Evolutionary conservation across 495 filamentous ascomycete species (phyloP).

Genomic region (Penicillium arizonense): DNA sequence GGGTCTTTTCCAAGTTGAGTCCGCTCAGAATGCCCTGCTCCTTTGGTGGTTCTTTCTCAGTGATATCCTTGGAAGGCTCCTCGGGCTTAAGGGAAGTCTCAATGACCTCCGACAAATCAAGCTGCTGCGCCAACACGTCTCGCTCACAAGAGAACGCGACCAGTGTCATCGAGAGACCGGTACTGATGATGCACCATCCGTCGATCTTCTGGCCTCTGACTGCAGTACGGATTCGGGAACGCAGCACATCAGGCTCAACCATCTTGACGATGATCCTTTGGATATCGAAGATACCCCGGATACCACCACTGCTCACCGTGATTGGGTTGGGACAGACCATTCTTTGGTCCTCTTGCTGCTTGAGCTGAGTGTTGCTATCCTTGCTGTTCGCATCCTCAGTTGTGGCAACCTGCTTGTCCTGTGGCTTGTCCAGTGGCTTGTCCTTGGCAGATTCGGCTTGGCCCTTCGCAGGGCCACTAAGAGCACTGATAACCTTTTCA

Average conservation of each 20-base stretch:
- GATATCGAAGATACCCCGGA: conserved; percentile 19
- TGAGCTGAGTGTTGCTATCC: not conserved
- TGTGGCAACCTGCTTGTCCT: not conserved
- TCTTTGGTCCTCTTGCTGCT: not conserved
- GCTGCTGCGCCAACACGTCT: conserved; percentile 6
- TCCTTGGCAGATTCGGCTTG: no score
- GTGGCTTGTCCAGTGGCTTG: not conserved
- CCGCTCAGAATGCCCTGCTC: not conserved
- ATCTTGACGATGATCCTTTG: conserved; percentile 17
- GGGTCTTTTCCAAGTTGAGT: not conserved
- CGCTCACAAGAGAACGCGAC: conserved; percentile 14
- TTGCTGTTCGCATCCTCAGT: not conserved
- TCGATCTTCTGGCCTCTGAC: conserved; percentile 15
- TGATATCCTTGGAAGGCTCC: not conserved
- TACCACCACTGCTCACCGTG: conserved; percentile 15
- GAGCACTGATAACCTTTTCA: no score
- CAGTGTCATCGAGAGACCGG: conserved; percentile 10
- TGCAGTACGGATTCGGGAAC: conserved; percentile 8
- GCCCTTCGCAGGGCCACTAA: no score
- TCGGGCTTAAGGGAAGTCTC: not conserved
- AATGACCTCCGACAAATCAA: conserved; percentile 14
- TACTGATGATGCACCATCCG: conserved; percentile 20
- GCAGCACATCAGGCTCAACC: conserved; percentile 10
- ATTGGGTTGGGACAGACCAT: conserved; percentile 16
- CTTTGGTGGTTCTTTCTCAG: not conserved